These are phyloP conservation scores for Ilyonectria mors-panacis DNA, from an alignment of 2,329 filamentous ascomycete species.

Conservation along the genomic window DNA sequence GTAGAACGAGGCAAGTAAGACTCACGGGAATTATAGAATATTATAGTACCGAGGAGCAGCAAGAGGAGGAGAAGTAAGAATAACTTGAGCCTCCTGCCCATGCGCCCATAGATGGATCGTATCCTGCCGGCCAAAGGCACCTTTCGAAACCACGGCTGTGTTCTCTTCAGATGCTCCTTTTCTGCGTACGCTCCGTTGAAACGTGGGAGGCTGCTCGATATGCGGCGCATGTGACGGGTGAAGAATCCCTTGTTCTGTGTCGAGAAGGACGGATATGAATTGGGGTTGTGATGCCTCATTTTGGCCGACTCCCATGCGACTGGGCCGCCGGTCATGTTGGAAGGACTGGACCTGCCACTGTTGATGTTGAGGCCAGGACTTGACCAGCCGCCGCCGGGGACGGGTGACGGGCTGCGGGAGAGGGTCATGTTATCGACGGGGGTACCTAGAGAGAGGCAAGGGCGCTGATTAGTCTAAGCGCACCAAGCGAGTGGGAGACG, in stretches of 20 bases:
- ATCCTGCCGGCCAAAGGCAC: slow-evolving; percentile 64
- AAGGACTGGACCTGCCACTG: slow-evolving; percentile 79
- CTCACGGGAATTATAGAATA: slow-evolving; percentile 79
- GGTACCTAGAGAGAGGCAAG: slow-evolving; percentile 60
- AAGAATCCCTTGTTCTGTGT: slow-evolving; percentile 91
- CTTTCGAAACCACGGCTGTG: slow-evolving; percentile 67
- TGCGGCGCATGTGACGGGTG: slow-evolving; percentile 83
- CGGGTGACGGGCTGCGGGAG: slow-evolving; percentile 89
- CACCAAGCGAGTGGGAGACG: slow-evolving; percentile 30
- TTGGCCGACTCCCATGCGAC: slow-evolving; percentile 89
- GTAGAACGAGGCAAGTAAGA: neutral
- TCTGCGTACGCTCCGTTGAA: slow-evolving; percentile 79
- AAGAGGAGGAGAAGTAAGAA: slow-evolving; percentile 72
- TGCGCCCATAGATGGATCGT: slow-evolving; percentile 62
- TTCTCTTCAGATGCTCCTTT: slow-evolving; percentile 82
- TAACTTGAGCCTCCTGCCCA: slow-evolving; percentile 77
- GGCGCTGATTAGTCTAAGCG: slow-evolving; percentile 47
- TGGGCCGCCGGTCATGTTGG: slow-evolving; percentile 67
- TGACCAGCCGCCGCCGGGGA: slow-evolving; percentile 88
- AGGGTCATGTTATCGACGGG: slow-evolving; percentile 80
- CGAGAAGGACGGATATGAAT: slow-evolving; percentile 83
- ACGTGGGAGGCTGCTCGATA: slow-evolving; percentile 84
- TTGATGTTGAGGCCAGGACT: slow-evolving; percentile 84
- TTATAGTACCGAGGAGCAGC: slow-evolving; percentile 72
- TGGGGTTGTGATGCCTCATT: slow-evolving; percentile 80